A percentile compares a stretch with the other conserved stretches of the same genome.
Conservation (phyloP, 257 asterid genomes). For the Solanum okadae region DNA sequence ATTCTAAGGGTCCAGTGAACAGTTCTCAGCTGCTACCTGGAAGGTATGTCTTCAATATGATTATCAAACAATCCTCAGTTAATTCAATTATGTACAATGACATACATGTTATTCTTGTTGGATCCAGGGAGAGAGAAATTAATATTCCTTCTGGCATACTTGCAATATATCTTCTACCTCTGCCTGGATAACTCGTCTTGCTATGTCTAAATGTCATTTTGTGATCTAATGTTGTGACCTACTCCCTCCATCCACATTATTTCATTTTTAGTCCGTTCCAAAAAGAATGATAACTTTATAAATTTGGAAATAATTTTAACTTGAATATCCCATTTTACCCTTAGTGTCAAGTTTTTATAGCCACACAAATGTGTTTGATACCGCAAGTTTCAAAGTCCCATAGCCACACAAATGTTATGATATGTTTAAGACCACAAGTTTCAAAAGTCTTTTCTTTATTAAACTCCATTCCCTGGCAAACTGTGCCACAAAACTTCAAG, state of each 20-base stretch:
- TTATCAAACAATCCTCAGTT: neutral
- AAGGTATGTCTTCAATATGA: conserved; percentile 38
- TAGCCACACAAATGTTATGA: neutral
- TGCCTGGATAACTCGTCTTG: neutral
- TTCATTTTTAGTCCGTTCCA: neutral
- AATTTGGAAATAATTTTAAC: neutral
- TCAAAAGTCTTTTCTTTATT: neutral
- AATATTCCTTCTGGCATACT: neutral
- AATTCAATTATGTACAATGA: neutral
- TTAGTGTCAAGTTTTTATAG: neutral
- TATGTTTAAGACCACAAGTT: neutral
- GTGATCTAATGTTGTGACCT: neutral
- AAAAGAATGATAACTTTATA: neutral
- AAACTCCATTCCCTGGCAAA: neutral
- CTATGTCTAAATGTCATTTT: neutral
- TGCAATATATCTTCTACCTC: neutral
- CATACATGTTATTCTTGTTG: neutral
- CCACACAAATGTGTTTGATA: neutral
- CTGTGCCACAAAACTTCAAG: neutral
- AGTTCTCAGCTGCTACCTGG: conserved; percentile 69
- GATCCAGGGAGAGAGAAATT: neutral
- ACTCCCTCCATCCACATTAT: neutral
- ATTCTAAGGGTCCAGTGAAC: conserved; percentile 48
- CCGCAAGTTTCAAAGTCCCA: neutral
- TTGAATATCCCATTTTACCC: neutral